Conservation (phyloP, 2,329 filamentous ascomycete genomes). For the Aspergillus sp. region DNA sequence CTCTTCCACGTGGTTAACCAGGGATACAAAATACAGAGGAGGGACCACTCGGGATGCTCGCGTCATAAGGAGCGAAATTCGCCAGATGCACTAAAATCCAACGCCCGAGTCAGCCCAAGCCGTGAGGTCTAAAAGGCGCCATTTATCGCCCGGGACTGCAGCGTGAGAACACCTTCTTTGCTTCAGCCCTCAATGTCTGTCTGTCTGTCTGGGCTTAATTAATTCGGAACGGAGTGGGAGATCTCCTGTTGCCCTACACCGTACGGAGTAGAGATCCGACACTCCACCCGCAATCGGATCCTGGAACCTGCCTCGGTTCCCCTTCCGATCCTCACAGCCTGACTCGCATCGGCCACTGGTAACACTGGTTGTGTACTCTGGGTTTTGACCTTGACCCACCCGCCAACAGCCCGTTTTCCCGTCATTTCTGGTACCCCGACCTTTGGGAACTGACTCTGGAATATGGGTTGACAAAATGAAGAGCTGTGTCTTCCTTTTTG, state of each 20-base stretch:
- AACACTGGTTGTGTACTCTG: background rate
- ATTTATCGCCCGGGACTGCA: no score
- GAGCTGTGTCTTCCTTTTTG: background rate
- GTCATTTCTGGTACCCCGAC: background rate
- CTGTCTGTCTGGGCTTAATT: background rate
- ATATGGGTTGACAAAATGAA: background rate
- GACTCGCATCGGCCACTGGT: background rate
- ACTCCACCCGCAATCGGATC: conserved; percentile 1
- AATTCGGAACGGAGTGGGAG: background rate
- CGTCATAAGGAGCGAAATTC: no score
- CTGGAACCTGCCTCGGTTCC: conserved; percentile 1
- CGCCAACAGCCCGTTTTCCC: background rate
- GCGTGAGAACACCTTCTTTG: no score
- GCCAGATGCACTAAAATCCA: no score
- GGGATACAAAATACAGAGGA: no score
- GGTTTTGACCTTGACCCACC: background rate
- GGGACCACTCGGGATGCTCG: no score
- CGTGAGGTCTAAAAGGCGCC: no score
- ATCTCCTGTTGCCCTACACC: background rate
- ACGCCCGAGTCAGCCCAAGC: no score
- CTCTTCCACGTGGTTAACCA: no score
- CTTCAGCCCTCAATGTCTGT: no score
- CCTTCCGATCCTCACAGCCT: background rate
- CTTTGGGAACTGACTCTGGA: background rate
- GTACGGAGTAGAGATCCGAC: background rate